Evolutionary conservation across 306 rosid species (phyloP).

Genomic region (Urtica urens): DNA sequence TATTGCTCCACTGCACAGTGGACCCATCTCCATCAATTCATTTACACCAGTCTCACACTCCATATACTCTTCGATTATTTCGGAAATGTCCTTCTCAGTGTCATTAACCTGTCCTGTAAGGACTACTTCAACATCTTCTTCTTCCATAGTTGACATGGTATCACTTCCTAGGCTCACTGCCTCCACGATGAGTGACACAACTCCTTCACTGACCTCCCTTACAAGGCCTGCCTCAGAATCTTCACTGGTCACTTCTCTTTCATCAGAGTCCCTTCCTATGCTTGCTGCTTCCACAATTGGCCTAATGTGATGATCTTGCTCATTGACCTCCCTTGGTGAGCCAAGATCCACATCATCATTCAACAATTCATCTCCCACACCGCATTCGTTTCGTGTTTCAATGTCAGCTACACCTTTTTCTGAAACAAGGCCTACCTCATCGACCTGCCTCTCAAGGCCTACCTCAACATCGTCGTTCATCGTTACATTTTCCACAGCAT

Average conservation of each 20-base stretch:
- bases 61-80: conserved; percentile 9
- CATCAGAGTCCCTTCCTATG: background rate
- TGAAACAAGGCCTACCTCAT: too few relatives aligned
- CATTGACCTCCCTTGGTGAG: too few relatives aligned
- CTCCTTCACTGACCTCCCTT: too few relatives aligned
- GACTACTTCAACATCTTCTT: background rate
- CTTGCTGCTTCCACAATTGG: background rate
- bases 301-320: conserved; percentile 2
- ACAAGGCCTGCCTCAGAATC: background rate
- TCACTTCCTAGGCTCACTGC: too few relatives aligned
- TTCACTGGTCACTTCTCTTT: background rate
- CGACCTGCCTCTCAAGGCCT: conserved; percentile 5
- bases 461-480: background rate
- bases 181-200: too few relatives aligned
- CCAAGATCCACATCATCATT: too few relatives aligned
- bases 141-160: background rate
- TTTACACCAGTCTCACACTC: background rate
- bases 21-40: background rate
- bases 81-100: conserved; percentile 3
- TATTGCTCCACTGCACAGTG: background rate
- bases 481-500: background rate
- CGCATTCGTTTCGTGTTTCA: too few relatives aligned
- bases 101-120: background rate
- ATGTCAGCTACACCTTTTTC: too few relatives aligned
- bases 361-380: too few relatives aligned